These are phyloP conservation scores for Omphalotus olearius DNA, from an alignment of 1,284 basidiomycete genomes.

Conservation along the genomic window DNA sequence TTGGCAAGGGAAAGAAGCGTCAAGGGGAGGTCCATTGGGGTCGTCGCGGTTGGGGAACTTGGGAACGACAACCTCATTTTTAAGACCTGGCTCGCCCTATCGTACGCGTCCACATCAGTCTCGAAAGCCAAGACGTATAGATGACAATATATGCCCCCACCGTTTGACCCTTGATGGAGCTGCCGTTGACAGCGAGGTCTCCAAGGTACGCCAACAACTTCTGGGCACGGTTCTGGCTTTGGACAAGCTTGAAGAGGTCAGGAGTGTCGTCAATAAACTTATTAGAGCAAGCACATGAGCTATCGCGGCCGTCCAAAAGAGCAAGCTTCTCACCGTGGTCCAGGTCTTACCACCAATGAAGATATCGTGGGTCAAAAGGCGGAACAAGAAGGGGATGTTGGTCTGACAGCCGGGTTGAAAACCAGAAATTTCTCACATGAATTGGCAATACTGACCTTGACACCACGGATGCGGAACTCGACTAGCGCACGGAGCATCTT, in stretches of 20 bases:
- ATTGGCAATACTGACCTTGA: slow-evolving; percentile 63
- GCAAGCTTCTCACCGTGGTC: slow-evolving; percentile 74
- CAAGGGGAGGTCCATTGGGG: slow-evolving; percentile 70
- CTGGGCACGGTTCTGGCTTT: slow-evolving; percentile 97
- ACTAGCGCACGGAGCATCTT: slow-evolving; percentile 99
- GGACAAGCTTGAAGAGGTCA: slow-evolving; percentile 97
- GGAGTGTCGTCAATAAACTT: slow-evolving; percentile 99
- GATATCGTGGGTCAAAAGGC: slow-evolving; percentile 95
- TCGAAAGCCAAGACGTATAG: not conserved
- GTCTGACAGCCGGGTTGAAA: slow-evolving; percentile 48
- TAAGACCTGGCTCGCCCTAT: slow-evolving; percentile 92
- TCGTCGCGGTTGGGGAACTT: slow-evolving; percentile 77
- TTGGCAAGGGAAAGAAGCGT: slow-evolving; percentile 80
- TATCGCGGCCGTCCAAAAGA: not conserved
- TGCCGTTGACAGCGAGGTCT: slow-evolving; percentile 97
- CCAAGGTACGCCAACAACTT: slow-evolving; percentile 97
- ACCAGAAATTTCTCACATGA: not conserved
- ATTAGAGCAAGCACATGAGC: slow-evolving; percentile 3
- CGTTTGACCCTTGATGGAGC: slow-evolving; percentile 89
- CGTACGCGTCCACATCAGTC: not conserved
- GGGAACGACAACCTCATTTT: slow-evolving; percentile 86
- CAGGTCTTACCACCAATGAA: slow-evolving; percentile 97
- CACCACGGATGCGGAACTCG: slow-evolving; percentile 99
- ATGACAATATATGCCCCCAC: slow-evolving; percentile 28
- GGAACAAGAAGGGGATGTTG: slow-evolving; percentile 99